Conservation (phyloP, 805 yeast genomes). For the Ogataea dorogensis region DNA sequence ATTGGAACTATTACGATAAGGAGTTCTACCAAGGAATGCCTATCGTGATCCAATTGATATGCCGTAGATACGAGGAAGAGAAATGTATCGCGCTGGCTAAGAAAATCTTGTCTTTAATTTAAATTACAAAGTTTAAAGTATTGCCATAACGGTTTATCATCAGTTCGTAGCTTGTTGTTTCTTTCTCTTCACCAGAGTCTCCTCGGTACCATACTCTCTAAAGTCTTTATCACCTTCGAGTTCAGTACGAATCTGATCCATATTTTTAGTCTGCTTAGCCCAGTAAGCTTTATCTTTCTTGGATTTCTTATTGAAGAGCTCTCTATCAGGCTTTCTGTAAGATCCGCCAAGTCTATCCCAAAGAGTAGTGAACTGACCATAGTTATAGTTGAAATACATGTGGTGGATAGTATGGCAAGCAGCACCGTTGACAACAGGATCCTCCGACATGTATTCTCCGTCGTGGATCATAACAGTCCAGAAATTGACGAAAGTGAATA, state of each 20-base stretch:
- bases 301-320: slow-evolving; percentile 65
- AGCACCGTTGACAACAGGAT: slow-evolving; percentile 93
- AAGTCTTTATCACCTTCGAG: slow-evolving; percentile 80
- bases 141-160: slow-evolving; percentile 3
- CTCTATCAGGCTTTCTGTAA: slow-evolving; percentile 88
- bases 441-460: slow-evolving; percentile 91
- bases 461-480: slow-evolving; percentile 99
- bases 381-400: slow-evolving; percentile 94
- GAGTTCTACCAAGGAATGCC: slow-evolving; percentile 51
- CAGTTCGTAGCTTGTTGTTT: slow-evolving; percentile 13
- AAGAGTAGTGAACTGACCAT: slow-evolving; percentile 95
- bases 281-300: slow-evolving; percentile 62
- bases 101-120: slow-evolving; percentile 5
- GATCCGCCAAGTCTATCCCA: slow-evolving; percentile 97
- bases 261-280: slow-evolving; percentile 65
- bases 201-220: slow-evolving; percentile 67
- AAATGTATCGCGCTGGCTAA: slow-evolving; percentile 43
- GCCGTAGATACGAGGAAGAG: slow-evolving; percentile 59
- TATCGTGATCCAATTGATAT: slow-evolving; percentile 53
- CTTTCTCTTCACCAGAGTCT: slow-evolving; percentile 28
- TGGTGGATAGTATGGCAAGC: slow-evolving; percentile 99
- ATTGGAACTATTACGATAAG: slow-evolving; percentile 44
- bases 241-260: slow-evolving; percentile 74
- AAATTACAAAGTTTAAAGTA: not conserved
- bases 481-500: slow-evolving; percentile 90